These are phyloP conservation scores for Alternaria triticimaculans DNA, from an alignment of 2,329 filamentous ascomycete genomes.

Conservation along the genomic window DNA sequence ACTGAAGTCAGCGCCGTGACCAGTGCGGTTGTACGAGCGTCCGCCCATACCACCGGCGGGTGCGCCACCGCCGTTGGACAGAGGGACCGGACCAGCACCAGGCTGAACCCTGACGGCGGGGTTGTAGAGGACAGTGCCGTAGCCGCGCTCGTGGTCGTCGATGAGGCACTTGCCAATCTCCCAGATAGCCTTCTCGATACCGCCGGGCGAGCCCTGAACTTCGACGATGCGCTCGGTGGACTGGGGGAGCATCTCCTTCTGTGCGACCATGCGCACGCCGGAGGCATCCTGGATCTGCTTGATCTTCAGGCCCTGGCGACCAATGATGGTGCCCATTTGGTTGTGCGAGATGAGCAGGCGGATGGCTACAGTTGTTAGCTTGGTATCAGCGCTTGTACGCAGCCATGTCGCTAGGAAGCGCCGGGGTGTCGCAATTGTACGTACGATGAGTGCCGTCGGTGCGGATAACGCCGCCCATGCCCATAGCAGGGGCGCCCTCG, in stretches of 20 bases:
- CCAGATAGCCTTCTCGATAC: slow-evolving; percentile 95
- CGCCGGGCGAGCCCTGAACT: slow-evolving; percentile 91
- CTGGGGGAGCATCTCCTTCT: slow-evolving; percentile 99
- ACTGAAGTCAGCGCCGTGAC: slow-evolving; percentile 97
- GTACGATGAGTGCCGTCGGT: slow-evolving; percentile 94
- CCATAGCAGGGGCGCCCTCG: slow-evolving; percentile 92
- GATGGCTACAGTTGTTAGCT: slow-evolving; percentile 68
- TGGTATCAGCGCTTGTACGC: background rate
- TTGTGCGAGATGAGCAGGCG: slow-evolving; percentile 99
- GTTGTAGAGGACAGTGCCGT: slow-evolving; percentile 97
- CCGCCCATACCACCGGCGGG: slow-evolving; percentile 60
- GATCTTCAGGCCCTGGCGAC: slow-evolving; percentile 95
- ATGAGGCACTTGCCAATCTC: slow-evolving; percentile 99
- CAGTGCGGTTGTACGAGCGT: slow-evolving; percentile 83
- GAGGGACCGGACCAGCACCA: slow-evolving; percentile 59
- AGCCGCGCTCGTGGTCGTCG: slow-evolving; percentile 96
- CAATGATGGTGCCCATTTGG: slow-evolving; percentile 99
- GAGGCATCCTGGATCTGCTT: slow-evolving; percentile 99
- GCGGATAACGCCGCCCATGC: slow-evolving; percentile 86
- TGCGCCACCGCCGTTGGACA: slow-evolving; percentile 61
- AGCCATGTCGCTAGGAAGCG: background rate
- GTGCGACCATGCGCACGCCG: slow-evolving; percentile 97
- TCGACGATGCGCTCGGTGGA: slow-evolving; percentile 98
- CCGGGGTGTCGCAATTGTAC: slow-evolving; percentile 46
- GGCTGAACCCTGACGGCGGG: slow-evolving; percentile 86